Evolutionary conservation across 208 protist genomes (phyloP).

Genomic region (Acanthamoeba triangularis): DNA sequence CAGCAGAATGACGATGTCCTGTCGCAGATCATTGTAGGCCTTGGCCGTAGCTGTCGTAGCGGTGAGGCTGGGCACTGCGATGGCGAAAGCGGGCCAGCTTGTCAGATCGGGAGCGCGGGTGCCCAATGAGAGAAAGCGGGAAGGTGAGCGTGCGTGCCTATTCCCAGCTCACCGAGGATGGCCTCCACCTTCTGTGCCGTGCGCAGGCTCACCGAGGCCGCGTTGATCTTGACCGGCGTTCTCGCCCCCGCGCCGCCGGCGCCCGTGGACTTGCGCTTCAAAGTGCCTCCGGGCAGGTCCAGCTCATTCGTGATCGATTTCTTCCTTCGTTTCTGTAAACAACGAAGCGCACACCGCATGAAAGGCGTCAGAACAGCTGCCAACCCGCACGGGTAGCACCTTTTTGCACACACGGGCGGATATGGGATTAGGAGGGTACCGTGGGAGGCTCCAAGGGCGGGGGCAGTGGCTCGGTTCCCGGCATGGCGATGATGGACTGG

Average conservation of each 20-base stretch:
- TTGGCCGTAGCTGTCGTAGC: neutral
- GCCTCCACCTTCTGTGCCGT: constrained; percentile 48
- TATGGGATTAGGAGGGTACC: neutral
- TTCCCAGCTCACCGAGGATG: constrained; percentile 27
- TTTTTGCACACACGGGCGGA: neutral
- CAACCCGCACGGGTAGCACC: neutral
- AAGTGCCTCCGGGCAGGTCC: neutral
- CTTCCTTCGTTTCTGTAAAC: constrained; percentile 14
- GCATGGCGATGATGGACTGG: constrained; percentile 40
- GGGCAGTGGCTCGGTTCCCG: constrained; percentile 1
- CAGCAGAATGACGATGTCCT: constrained; percentile 34
- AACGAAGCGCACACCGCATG: neutral
- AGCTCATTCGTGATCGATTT: neutral
- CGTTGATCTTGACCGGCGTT: constrained; percentile 5
- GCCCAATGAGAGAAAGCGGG: neutral
- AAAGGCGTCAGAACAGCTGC: neutral
- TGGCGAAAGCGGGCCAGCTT: neutral
- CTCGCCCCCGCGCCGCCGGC: neutral
- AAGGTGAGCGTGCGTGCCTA: neutral
- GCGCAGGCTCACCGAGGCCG: constrained; percentile 9
- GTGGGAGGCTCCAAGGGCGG: neutral
- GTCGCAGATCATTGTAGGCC: constrained; percentile 39
- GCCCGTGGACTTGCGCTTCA: neutral
- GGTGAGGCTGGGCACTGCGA: neutral
- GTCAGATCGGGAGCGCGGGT: neutral